Percentiles rank a stretch among this genome's conserved stretches.
Evolutionary conservation across 2,329 filamentous ascomycete genomes (phyloP).

Genomic region (Mycogone perniciosa): DNA sequence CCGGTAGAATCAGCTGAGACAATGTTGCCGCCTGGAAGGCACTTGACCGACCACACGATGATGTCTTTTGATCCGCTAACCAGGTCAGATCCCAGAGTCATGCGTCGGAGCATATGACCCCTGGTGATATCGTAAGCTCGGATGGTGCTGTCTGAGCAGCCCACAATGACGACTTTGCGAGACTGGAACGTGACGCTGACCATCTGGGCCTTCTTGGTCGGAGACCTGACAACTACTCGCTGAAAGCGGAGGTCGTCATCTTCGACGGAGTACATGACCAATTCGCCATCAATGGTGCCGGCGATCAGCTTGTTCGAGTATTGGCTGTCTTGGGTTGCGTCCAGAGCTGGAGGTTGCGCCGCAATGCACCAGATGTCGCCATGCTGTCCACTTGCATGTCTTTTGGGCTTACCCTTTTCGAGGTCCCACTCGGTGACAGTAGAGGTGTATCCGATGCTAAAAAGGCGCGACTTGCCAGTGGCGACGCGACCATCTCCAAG

Average conservation of each 20-base stretch:
- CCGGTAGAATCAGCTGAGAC: conserved; percentile 93
- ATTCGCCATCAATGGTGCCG: conserved; percentile 85
- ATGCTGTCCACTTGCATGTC: conserved; percentile 84
- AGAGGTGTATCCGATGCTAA: conserved; percentile 92
- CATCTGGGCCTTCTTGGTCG: conserved; percentile 79
- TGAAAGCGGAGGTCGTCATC: conserved; percentile 79
- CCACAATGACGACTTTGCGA: conserved; percentile 73
- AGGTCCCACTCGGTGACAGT: conserved; percentile 95
- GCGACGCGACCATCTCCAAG: conserved; percentile 55
- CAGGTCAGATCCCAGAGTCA: conserved; percentile 78
- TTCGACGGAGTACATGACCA: conserved; percentile 80
- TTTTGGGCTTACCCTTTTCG: conserved; percentile 66
- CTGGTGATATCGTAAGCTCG: conserved; percentile 81
- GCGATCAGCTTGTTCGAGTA: conserved; percentile 60
- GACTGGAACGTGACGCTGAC: conserved; percentile 89
- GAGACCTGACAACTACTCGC: conserved; percentile 65
- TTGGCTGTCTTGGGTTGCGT: conserved; percentile 29
- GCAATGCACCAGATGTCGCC: conserved; percentile 97
- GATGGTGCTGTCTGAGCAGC: conserved; percentile 95
- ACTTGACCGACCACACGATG: conserved; percentile 90
- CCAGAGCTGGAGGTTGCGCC: conserved; percentile 58
- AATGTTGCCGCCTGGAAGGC: conserved; percentile 79
- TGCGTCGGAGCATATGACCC: conserved; percentile 67
- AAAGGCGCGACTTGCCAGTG: conserved; percentile 73
- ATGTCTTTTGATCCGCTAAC: conserved; percentile 74